Base-by-base conservation (phyloP, 106 monocot species). In the Platanthera zijinensis region DNA sequence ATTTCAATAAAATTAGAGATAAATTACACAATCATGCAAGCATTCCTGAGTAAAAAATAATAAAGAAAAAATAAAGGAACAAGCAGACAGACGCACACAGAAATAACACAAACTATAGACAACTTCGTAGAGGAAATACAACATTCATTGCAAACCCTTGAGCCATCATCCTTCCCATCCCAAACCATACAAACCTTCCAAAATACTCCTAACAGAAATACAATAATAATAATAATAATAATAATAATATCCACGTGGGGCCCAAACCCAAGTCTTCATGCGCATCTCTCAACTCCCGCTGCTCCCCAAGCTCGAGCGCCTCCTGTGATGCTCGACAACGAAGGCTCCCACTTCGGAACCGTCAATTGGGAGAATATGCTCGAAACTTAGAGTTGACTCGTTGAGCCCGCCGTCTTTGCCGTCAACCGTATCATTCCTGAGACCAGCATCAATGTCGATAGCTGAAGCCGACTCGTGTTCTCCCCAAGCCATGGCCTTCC, bases 401-500 rank as follows among this genome's bases (percentile, higher is more conserved):
- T 22, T 22, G 3, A 64, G 21, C 22, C 21, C 28, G 21, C 63
- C 54, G 14, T 86, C 88, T 68, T 93, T 93, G 64, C 80, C 83
- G 28, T 81, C 88, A 46, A 73, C 18, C 7, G 28, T 15, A 0
- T 49, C 77, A 51, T 50, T 77, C n/a, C 52, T 28, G 5, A 81
- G 5, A 6, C 77, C 86, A 13, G 74, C 73, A 71, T 92, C 89
- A 12, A 85, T 57, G 69, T 92, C 86, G 19, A 71, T 61, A 7
- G 75, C 48, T 14, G 77, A 69, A 46, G 75, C 79, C n/a, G 71
- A 77, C 0, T 75, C 70, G 14, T 80, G 73, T 22, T 79, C 82
- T 69, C 86, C 86, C 89, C 95, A 95, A 50, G 80, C 46, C 46
- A 85, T 83, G 4, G 93, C 84, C 78, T 93, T 96, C 52, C 90